phyloP scores from a whole-genome alignment of 1,284 basidiomycete species.

The Exobasidium rhododendri region DNA sequence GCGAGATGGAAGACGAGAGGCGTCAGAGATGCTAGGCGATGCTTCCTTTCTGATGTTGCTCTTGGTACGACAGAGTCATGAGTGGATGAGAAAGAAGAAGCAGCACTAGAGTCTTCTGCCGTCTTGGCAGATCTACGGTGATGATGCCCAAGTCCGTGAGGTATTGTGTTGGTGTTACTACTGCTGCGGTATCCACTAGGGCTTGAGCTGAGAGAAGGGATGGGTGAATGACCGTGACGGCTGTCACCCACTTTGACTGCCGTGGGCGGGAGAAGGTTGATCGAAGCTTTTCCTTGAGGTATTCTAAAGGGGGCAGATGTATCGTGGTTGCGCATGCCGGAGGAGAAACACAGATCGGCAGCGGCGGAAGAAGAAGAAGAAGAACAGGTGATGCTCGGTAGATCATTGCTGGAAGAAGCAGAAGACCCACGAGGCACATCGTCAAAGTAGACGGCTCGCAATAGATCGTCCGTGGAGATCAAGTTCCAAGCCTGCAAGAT shows the following conservation, averaged over 20 bases:
- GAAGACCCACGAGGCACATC: background rate
- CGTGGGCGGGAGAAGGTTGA: conserved; percentile 1
- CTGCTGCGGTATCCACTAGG: background rate
- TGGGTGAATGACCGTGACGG: conserved; percentile 8
- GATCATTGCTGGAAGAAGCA: background rate
- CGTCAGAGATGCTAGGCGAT: conserved; percentile 24
- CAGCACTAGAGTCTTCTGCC: background rate
- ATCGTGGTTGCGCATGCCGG: background rate
- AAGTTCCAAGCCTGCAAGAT: conserved; percentile 24
- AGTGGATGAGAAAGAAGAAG: conserved; percentile 5
- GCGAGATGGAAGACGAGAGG: conserved; percentile 32
- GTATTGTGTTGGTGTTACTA: background rate
- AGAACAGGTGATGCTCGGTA: background rate
- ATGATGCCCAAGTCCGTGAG: background rate
- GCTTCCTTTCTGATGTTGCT: conserved; percentile 21
- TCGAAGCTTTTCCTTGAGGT: background rate
- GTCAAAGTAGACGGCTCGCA: conserved; percentile 24
- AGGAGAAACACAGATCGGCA: background rate
- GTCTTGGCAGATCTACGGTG: background rate
- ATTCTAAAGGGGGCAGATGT: background rate
- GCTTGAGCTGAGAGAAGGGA: conserved; percentile 14
- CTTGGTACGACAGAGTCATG: background rate
- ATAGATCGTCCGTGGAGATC: conserved; percentile 23
- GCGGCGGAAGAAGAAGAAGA: background rate
- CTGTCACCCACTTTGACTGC: background rate